Evolutionary conservation across 129 eudicot species (phyloP).

Genomic region (Deinandra increscens): DNA sequence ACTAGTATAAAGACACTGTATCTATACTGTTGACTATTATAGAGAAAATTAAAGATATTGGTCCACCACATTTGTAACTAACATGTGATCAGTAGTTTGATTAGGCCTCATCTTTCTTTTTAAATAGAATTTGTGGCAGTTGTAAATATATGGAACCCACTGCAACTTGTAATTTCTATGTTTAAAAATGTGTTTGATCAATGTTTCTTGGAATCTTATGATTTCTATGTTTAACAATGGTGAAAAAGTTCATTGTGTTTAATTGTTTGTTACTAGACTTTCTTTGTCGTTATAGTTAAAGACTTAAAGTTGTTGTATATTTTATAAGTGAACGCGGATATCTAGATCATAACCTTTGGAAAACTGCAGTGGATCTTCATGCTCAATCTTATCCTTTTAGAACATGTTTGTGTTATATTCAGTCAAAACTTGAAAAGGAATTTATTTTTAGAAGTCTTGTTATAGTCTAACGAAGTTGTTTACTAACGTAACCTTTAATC

Average conservation of each 20-base stretch:
- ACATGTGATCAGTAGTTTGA: conserved; percentile 10
- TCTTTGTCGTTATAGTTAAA: not conserved
- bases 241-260: not conserved
- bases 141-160: conserved; percentile 4
- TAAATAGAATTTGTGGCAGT: conserved; percentile 13
- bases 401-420: not conserved
- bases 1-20: conserved; percentile 16
- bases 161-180: conserved; percentile 1
- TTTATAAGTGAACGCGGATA: not conserved
- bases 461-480: not conserved
- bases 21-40: conserved; percentile 14
- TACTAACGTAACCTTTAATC: not conserved
- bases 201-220: not conserved
- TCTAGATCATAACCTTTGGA: not conserved
- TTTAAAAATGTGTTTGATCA: not conserved
- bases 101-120: not conserved
- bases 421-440: not conserved
- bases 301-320: not conserved
- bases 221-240: not conserved
- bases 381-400: not conserved
- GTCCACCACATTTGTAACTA: conserved; percentile 2
- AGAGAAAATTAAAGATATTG: conserved; percentile 12
- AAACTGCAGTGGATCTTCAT: not conserved
- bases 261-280: not conserved
- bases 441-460: not conserved